Evolutionary conservation across 2,329 filamentous ascomycete species (phyloP).

Genomic region (Orbilia blumenaviensis): DNA sequence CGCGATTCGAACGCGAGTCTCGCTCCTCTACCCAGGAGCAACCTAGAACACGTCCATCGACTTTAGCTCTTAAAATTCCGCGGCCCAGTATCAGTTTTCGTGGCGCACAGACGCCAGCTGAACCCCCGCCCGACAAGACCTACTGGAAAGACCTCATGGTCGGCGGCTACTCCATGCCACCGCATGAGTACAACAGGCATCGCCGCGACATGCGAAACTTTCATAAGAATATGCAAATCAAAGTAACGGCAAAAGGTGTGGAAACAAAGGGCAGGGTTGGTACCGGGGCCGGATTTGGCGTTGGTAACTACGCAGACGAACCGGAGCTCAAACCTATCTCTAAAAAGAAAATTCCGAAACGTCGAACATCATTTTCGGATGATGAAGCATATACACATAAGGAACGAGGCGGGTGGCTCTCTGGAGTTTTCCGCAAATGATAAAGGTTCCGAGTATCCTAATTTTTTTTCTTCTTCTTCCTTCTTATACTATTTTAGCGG

Average conservation of each 20-base stretch:
- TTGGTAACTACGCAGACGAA: conserved; percentile 47
- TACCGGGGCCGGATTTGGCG: conserved; percentile 48
- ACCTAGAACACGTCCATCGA: conserved; percentile 26
- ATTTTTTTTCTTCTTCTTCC: too few relatives aligned
- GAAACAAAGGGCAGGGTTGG: conserved; percentile 48
- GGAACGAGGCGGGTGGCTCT: conserved; percentile 41
- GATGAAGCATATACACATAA: conserved; percentile 47
- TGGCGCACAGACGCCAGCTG: conserved; percentile 19
- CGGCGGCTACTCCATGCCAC: conserved; percentile 42
- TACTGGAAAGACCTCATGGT: conserved; percentile 52
- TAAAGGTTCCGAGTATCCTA: conserved; percentile 44
- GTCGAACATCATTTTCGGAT: conserved; percentile 46
- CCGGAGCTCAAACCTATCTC: conserved; percentile 38
- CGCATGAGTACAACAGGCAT: conserved; percentile 46
- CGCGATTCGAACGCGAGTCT: conserved; percentile 19
- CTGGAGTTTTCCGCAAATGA: conserved; percentile 48
- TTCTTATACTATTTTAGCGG: conserved; percentile 31
- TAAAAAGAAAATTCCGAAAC: conserved; percentile 41
- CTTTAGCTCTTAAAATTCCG: conserved; percentile 42
- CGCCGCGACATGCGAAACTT: conserved; percentile 47
- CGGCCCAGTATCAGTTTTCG: conserved; percentile 47
- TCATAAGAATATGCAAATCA: conserved; percentile 49
- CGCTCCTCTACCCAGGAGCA: conserved; percentile 1
- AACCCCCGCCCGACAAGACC: conserved; percentile 40
- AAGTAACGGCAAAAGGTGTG: conserved; percentile 45